Evolutionary conservation across 768 basidiomycete genomes (phyloP).

Genomic region (Clavaria fumosa): DNA sequence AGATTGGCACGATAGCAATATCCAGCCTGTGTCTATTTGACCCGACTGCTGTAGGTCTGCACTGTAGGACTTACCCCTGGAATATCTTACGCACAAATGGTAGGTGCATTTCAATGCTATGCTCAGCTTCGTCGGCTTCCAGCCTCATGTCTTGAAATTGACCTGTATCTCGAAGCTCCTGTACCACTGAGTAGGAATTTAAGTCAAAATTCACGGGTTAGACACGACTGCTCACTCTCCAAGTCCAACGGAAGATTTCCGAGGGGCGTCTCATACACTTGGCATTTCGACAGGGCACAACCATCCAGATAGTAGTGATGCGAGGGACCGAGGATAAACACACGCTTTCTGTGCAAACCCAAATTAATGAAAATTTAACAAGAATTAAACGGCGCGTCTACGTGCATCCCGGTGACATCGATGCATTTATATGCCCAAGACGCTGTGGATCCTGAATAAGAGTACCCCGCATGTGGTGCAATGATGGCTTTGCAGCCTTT

Average conservation of each 20-base stretch:
- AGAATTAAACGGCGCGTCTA: slow-evolving; percentile 9
- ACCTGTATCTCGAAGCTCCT: slow-evolving; percentile 46
- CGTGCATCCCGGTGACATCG: slow-evolving; percentile 68
- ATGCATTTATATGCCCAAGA: slow-evolving; percentile 94
- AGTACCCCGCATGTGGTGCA: slow-evolving; percentile 96
- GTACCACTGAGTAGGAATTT: slow-evolving; percentile 34
- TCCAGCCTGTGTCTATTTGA: slow-evolving; percentile 56
- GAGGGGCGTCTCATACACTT: slow-evolving; percentile 69
- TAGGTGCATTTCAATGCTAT: slow-evolving; percentile 96
- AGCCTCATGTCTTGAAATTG: slow-evolving; percentile 55
- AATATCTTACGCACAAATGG: slow-evolving; percentile 82
- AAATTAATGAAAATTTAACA: slow-evolving; percentile 4
- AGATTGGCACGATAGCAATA: slow-evolving; percentile 74
- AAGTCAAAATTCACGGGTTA: not conserved
- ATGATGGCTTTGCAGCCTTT: slow-evolving; percentile 72
- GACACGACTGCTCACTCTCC: slow-evolving; percentile 38
- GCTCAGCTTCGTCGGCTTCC: slow-evolving; percentile 78
- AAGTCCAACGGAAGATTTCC: slow-evolving; percentile 69
- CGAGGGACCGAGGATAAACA: slow-evolving; percentile 92
- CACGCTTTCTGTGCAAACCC: slow-evolving; percentile 48
- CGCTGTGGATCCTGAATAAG: slow-evolving; percentile 85
- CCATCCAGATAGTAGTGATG: slow-evolving; percentile 81
- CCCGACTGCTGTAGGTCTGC: no score
- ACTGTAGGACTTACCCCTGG: slow-evolving; percentile 40
- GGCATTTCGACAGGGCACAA: slow-evolving; percentile 75